Evolutionary conservation across 306 rosid genomes (phyloP).

Genomic region (Begonia peltatifolia): DNA sequence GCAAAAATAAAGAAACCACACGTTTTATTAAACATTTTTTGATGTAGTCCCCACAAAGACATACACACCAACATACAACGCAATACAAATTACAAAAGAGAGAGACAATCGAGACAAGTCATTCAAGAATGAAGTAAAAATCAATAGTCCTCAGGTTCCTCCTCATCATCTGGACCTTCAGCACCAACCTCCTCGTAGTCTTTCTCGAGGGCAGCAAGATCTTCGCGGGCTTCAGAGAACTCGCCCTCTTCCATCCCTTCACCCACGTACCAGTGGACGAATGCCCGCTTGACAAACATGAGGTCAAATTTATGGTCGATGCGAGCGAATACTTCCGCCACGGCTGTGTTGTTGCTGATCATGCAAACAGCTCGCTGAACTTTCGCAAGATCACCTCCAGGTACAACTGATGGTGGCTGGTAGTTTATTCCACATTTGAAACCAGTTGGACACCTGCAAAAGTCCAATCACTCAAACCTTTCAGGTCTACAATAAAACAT

Average conservation of each 20-base stretch:
- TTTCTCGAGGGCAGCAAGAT: conserved; percentile 88
- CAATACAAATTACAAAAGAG: too few relatives aligned
- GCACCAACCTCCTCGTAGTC: conserved; percentile 96
- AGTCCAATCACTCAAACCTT: too few relatives aligned
- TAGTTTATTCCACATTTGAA: conserved; percentile 92
- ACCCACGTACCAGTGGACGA: conserved; percentile 95
- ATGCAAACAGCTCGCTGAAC: conserved; percentile 93
- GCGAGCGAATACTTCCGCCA: conserved; percentile 83
- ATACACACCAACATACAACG: too few relatives aligned
- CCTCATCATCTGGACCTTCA: conserved; percentile 67
- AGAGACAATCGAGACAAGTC: too few relatives aligned
- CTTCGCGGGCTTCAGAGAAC: conserved; percentile 92
- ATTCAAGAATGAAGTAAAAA: too few relatives aligned
- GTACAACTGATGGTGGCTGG: conserved; percentile 91
- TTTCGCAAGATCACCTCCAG: conserved; percentile 87
- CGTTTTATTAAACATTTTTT: too few relatives aligned
- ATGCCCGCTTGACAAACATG: conserved; percentile 86
- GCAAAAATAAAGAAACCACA: too few relatives aligned
- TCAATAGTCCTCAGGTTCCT: conserved; percentile 52
- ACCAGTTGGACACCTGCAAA: conserved; percentile 74
- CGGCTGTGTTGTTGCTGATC: conserved; percentile 87
- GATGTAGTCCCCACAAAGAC: too few relatives aligned
- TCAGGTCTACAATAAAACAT: too few relatives aligned
- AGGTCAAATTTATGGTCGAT: conserved; percentile 87
- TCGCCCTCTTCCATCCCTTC: conserved; percentile 99